Percentiles rank a stretch among this genome's conserved stretches.
Conservation (phyloP, 768 basidiomycete genomes). For the Dentipellis fragilis region DNA sequence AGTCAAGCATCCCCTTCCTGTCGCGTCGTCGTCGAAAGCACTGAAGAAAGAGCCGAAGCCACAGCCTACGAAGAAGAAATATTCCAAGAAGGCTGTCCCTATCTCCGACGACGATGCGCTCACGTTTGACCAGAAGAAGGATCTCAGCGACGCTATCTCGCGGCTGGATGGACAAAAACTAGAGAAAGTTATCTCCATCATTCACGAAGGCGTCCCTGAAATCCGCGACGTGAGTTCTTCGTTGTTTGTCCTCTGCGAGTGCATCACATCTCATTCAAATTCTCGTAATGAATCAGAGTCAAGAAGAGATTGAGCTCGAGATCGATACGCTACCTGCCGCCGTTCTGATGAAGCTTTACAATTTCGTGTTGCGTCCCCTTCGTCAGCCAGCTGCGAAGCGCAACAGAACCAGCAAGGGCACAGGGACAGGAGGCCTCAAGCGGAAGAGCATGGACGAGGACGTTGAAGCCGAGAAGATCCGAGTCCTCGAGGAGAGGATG, state of each 20-base stretch:
- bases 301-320: conserved; percentile 97
- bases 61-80: conserved; percentile 37
- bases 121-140: conserved; percentile 96
- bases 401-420: conserved; percentile 66
- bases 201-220: conserved; percentile 88
- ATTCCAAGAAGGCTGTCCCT: conserved; percentile 54
- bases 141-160: conserved; percentile 89
- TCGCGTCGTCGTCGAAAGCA: conserved; percentile 58
- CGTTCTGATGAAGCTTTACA: conserved; percentile 90
- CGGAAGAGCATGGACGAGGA: conserved; percentile 97
- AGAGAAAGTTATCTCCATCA: conserved; percentile 89
- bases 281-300: conserved; percentile 47
- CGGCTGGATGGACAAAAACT: conserved; percentile 75
- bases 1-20: conserved; percentile 32
- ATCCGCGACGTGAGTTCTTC: conserved; percentile 72
- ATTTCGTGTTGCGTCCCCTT: conserved; percentile 80
- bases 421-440: conserved; percentile 82
- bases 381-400: conserved; percentile 46
- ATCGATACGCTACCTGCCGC: conserved; percentile 83
- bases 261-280: conserved; percentile 8
- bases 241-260: conserved; percentile 8
- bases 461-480: conserved; percentile 91
- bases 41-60: conserved; percentile 34
- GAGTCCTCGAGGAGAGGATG: conserved; percentile 81
- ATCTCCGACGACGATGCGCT: conserved; percentile 72